Evolutionary conservation across 116 monocot species (phyloP).

Genomic region (Trichopus zeylanicus): DNA sequence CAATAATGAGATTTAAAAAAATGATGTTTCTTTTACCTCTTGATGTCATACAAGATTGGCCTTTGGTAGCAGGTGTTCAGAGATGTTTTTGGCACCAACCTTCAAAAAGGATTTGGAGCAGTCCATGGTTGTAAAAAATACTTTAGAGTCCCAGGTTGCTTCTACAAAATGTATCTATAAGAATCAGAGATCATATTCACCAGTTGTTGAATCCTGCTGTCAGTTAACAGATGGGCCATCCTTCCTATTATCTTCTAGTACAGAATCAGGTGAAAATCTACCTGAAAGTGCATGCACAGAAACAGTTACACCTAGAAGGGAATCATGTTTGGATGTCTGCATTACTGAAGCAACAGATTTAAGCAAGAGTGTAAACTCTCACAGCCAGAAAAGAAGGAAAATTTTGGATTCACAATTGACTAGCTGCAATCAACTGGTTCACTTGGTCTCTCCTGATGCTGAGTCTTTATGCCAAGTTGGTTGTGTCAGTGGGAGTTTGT

Average conservation of each 20-base stretch:
- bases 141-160: neutral
- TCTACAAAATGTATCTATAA: neutral
- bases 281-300: constrained; percentile 16
- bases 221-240: constrained; percentile 7
- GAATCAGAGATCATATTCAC: constrained; percentile 7
- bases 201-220: constrained; percentile 1
- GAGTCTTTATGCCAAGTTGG: constrained; percentile 12
- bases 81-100: constrained; percentile 1
- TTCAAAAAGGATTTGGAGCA: constrained; percentile 15
- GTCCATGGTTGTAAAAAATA: constrained; percentile 3
- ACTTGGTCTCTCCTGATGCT: constrained; percentile 13
- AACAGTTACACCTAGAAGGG: constrained; percentile 40
- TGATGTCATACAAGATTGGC: neutral
- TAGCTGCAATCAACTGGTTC: constrained; percentile 14
- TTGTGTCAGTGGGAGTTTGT: neutral
- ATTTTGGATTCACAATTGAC: constrained; percentile 9
- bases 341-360: constrained; percentile 37
- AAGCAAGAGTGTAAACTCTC: constrained; percentile 60
- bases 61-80: constrained; percentile 16
- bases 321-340: neutral
- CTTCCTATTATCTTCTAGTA: constrained; percentile 16
- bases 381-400: constrained; percentile 57
- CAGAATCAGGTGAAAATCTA: constrained; percentile 28
- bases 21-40: constrained; percentile 3
- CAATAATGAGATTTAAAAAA: neutral